Evolutionary conservation across 2,329 filamentous ascomycete species (phyloP).

Genomic region (Botrytis sinoallii): DNA sequence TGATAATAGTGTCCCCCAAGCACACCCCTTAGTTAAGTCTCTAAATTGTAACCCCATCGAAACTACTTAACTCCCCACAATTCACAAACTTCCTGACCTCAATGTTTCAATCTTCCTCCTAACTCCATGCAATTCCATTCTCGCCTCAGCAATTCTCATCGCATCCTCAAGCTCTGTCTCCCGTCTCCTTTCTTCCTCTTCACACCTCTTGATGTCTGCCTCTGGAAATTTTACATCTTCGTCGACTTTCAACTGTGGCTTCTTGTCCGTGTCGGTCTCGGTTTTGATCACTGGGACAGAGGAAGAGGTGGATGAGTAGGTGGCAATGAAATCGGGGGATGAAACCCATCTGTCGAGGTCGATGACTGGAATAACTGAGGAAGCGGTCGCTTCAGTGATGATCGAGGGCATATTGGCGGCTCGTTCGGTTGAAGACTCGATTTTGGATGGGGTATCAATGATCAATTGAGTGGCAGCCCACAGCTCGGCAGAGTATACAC

Average conservation of each 20-base stretch:
- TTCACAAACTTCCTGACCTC: neutral
- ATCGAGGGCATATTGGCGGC: too few species aligned
- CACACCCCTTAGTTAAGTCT: neutral
- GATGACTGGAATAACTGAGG: neutral
- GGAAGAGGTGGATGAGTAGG: neutral
- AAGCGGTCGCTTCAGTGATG: too few species aligned
- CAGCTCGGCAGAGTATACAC: neutral
- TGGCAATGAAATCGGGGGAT: neutral
- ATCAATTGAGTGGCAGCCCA: rapidly evolving
- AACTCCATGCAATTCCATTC: neutral
- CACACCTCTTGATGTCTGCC: neutral
- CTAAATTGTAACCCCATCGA: too few species aligned
- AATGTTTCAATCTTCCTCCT: neutral
- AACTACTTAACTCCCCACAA: rapidly evolving
- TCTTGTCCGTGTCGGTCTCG: neutral
- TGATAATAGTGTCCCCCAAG: neutral
- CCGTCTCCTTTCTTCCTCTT: neutral
- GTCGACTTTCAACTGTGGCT: neutral
- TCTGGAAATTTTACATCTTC: neutral
- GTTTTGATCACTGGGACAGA: neutral
- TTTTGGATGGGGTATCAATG: neutral
- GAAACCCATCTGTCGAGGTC: neutral
- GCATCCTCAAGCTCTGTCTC: slow-evolving; percentile 3
- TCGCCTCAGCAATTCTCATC: neutral
- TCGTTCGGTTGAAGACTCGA: neutral